These are phyloP conservation scores for Prunus salicina DNA, from an alignment of 306 rosid genomes.

Conservation along the genomic window DNA sequence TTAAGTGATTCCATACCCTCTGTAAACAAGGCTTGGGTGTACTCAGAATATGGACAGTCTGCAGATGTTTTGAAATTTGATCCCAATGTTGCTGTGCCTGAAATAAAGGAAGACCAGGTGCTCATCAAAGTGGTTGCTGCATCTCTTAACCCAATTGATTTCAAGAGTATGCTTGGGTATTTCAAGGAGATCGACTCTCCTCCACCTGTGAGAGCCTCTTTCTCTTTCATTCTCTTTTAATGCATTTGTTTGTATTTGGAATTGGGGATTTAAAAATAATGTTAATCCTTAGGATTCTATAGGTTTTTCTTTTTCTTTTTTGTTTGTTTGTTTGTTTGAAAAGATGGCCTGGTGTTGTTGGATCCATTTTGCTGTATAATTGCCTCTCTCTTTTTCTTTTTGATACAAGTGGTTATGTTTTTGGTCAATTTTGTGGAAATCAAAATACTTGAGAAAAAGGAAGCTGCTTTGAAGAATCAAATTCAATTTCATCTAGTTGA, in stretches of 20 bases:
- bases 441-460: neutral
- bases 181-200: constrained; percentile 22
- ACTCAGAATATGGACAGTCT: constrained; percentile 44
- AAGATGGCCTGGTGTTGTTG: too few species aligned
- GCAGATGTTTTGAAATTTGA: constrained; percentile 51
- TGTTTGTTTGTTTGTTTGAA: too few species aligned
- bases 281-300: too few species aligned
- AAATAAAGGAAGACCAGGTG: constrained; percentile 45
- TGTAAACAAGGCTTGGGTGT: constrained; percentile 54
- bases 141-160: constrained; percentile 62
- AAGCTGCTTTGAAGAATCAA: neutral
- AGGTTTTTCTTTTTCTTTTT: too few species aligned
- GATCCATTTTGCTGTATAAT: too few species aligned
- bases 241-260: too few species aligned
- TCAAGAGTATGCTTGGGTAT: constrained; percentile 43
- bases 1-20: constrained; percentile 28
- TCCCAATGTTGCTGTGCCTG: constrained; percentile 37
- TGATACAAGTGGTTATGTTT: too few species aligned
- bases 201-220: constrained; percentile 14
- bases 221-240: neutral
- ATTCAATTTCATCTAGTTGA: neutral
- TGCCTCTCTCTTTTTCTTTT: neutral
- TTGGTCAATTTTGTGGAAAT: neutral
- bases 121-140: constrained; percentile 72
- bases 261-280: neutral